A percentile compares a stretch with the other conserved stretches of the same genome.
Conservation (phyloP, 345 rosid genomes). For the Populus euphratica region DNA sequence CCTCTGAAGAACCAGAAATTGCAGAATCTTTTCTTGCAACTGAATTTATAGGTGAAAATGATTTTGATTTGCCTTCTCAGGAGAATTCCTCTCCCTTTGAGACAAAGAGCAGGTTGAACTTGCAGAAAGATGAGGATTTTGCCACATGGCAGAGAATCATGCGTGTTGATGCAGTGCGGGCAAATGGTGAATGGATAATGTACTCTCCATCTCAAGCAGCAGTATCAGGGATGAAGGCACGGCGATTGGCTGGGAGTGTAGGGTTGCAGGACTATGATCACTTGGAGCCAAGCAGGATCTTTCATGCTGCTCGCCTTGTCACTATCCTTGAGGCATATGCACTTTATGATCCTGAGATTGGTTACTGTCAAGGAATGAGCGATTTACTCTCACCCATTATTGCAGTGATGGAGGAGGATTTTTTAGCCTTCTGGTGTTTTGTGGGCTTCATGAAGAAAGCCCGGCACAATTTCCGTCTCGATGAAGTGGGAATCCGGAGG, state of each 20-base stretch:
- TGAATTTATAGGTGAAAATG: constrained; percentile 32
- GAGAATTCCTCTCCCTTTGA: constrained; percentile 32
- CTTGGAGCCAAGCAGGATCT: constrained; percentile 72
- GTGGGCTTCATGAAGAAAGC: constrained; percentile 95
- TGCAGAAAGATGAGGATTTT: constrained; percentile 64
- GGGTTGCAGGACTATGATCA: constrained; percentile 75
- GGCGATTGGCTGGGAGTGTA: constrained; percentile 51
- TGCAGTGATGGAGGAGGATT: constrained; percentile 71
- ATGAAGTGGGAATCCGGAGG: constrained; percentile 86
- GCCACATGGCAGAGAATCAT: constrained; percentile 85
- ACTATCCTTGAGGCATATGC: constrained; percentile 92
- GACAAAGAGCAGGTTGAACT: constrained; percentile 27
- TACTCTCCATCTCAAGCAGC: constrained; percentile 71
- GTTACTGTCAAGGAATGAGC: constrained; percentile 92
- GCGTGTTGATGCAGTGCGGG: constrained; percentile 86
- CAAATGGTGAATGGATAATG: constrained; percentile 69
- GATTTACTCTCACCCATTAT: constrained; percentile 81
- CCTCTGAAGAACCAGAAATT: constrained; percentile 53
- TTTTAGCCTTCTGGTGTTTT: constrained; percentile 89
- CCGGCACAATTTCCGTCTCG: constrained; percentile 84
- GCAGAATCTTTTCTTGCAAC: constrained; percentile 33
- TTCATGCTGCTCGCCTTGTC: constrained; percentile 82
- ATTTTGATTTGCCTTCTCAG: constrained; percentile 24
- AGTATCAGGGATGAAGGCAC: constrained; percentile 54
- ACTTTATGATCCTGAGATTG: constrained; percentile 50